Percentiles rank a stretch among this genome's conserved stretches.
Evolutionary conservation across 2,329 filamentous ascomycete genomes (phyloP).

Genomic region (Xylaria sp.): DNA sequence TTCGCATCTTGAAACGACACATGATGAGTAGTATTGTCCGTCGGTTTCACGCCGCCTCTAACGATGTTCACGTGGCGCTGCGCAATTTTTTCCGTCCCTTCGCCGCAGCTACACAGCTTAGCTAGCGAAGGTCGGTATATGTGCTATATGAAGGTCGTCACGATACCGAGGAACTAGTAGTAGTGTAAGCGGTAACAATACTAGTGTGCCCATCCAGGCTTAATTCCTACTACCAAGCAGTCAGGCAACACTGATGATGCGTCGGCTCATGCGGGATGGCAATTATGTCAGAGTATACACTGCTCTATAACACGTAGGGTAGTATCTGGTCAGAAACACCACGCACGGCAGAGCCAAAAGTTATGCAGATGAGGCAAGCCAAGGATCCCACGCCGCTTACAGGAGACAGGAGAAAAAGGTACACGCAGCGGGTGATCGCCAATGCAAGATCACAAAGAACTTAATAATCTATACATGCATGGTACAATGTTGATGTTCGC

Average conservation of each 20-base stretch:
- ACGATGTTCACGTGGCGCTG: slow-evolving; percentile 18
- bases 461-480: slow-evolving; percentile 19
- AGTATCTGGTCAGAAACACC: background rate
- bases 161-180: background rate
- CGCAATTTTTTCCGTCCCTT: slow-evolving; percentile 3
- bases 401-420: background rate
- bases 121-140: slow-evolving; percentile 10
- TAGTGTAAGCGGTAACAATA: background rate
- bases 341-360: slow-evolving; percentile 5
- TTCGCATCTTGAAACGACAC: slow-evolving; percentile 29
- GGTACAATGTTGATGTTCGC: slow-evolving; percentile 27
- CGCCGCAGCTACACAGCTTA: background rate
- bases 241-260: slow-evolving; percentile 5
- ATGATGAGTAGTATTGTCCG: slow-evolving; percentile 25
- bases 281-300: slow-evolving; percentile 11
- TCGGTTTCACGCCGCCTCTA: slow-evolving; percentile 25
- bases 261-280: background rate
- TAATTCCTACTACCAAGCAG: background rate
- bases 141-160: background rate
- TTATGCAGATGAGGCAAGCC: background rate
- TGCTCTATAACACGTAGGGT: background rate
- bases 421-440: slow-evolving; percentile 32
- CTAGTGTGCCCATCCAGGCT: slow-evolving; percentile 6
- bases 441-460: slow-evolving; percentile 30
- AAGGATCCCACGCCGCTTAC: slow-evolving; percentile 12